Evolutionary conservation across 2,329 filamentous ascomycete species (phyloP), one percentile per base, ranked within the genome.

Genomic region (Ophiostoma perfectum): DNA sequence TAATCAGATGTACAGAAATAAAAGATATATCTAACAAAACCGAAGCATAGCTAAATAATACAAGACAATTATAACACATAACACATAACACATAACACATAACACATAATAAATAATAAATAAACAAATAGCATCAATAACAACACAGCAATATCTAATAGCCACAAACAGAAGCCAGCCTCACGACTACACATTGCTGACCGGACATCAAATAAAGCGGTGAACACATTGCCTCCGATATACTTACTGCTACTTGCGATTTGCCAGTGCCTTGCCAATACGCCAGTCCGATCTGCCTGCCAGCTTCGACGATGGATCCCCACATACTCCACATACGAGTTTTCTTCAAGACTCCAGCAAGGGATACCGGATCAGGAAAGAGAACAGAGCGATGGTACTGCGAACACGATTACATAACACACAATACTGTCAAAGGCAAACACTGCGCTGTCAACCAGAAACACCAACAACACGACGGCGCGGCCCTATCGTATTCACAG

Each of bases 401-500:
- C 9, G 45, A 27, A 27, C 27, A 27, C 27, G 27, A 27, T 27
- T 27, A 27, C 27, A 27, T 27, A 27, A 27, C 27, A 27, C 27
- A 27, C 27, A 27, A 27, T 27, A 27, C 1, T 27, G 27, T 27
- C 27, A 27, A 27, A 27, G 27, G 1, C 27, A 27, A 27, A 27
- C 27, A 27, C 27, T 27, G 27, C 27, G 27, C 27, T 27, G 27
- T 27, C 27, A 27, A 27, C 49, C 7, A 3, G 18, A 27, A 49
- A n/a, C 14, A 7, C 49, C 6, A 55, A 55, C n/a, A 6, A 27
- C 18, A 18, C 36, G 16, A 7, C 49, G 49, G 49, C n/a, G 16
- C n/a, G 58, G 60, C 38, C 60, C 60, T 63, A 63, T 42, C 38
- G 38, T 63, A 63, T 63, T 63, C 60, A 14, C 39, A 62, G 58